Conservation (phyloP, 2,329 filamentous ascomycete species). For the Graphilbum ipis-grandicollis region DNA sequence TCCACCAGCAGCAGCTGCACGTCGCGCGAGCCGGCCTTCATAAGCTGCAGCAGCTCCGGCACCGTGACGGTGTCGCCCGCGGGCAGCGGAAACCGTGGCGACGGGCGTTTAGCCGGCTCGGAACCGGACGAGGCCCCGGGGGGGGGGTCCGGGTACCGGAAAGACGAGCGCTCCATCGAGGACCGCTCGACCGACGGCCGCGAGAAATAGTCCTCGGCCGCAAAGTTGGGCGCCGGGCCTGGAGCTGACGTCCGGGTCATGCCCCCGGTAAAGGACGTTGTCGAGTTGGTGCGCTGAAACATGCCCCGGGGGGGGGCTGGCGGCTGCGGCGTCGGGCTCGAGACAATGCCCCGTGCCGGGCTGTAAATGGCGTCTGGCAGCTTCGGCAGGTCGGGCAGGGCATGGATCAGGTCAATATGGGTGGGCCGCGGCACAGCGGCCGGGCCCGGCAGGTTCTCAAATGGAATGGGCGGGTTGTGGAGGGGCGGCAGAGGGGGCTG, state of each 20-base stretch:
- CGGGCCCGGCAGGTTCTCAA: conserved; percentile 1
- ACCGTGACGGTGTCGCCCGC: conserved; percentile 43
- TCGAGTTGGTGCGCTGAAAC: conserved; percentile 41
- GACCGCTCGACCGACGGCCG: conserved; percentile 7
- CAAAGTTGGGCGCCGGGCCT: not conserved
- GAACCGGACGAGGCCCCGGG: no score
- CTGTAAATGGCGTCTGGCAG: conserved; percentile 62
- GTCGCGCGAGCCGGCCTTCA: conserved; percentile 33
- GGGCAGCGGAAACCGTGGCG: conserved; percentile 29
- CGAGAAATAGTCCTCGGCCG: conserved; percentile 17
- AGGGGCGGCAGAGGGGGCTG: not conserved
- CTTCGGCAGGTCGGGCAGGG: conserved; percentile 44
- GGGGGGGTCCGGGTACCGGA: no score
- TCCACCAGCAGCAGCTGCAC: conserved; percentile 70
- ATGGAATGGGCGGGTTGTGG: conserved; percentile 2
- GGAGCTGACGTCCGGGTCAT: conserved; percentile 8
- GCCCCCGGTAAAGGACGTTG: conserved; percentile 17
- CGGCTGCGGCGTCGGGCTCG: conserved; percentile 44
- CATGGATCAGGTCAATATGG: conserved; percentile 1
- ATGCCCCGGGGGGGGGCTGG: conserved; percentile 49
- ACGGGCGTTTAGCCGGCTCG: conserved; percentile 6
- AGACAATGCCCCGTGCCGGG: conserved; percentile 54
- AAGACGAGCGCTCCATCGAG: no score
- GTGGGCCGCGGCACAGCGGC: not conserved
- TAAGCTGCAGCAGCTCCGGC: conserved; percentile 52